phyloP scores from a whole-genome alignment of 371 early-diverging fungal species.

The Gilbertella persicaria region DNA sequence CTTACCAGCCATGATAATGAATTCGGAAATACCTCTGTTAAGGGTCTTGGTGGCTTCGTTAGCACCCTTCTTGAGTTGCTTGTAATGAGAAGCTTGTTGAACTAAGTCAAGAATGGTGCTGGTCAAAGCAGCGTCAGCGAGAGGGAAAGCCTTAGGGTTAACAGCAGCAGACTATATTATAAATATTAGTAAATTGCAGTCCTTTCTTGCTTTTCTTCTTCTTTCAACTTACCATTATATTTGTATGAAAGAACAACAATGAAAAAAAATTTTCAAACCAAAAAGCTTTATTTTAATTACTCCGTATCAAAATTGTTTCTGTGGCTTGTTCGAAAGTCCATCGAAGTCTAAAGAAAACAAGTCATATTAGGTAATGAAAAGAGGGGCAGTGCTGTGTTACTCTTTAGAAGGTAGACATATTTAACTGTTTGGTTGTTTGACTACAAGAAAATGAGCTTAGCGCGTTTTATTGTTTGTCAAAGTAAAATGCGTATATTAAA shows the following conservation, averaged over 20 bases:
- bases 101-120: conserved; percentile 95
- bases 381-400: too few relatives aligned
- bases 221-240: conserved; percentile 7
- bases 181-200: background rate
- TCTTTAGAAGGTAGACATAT: too few relatives aligned
- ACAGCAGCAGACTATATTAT: conserved; percentile 26
- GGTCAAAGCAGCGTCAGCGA: conserved; percentile 90
- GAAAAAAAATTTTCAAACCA: background rate
- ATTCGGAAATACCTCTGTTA: conserved; percentile 99
- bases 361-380: background rate
- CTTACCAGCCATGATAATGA: conserved; percentile 94
- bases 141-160: conserved; percentile 89
- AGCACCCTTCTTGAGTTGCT: conserved; percentile 99
- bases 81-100: conserved; percentile 97
- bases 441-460: too few relatives aligned
- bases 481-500: too few relatives aligned
- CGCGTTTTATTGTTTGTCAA: too few relatives aligned
- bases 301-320: background rate
- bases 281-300: background rate
- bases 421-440: too few relatives aligned
- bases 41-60: conserved; percentile 99
- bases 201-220: too few relatives aligned
- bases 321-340: background rate
- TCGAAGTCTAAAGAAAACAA: background rate
- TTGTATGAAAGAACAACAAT: background rate